phyloP scores from a whole-genome alignment of 805 yeast species.

The Lachancea nothofagi region DNA sequence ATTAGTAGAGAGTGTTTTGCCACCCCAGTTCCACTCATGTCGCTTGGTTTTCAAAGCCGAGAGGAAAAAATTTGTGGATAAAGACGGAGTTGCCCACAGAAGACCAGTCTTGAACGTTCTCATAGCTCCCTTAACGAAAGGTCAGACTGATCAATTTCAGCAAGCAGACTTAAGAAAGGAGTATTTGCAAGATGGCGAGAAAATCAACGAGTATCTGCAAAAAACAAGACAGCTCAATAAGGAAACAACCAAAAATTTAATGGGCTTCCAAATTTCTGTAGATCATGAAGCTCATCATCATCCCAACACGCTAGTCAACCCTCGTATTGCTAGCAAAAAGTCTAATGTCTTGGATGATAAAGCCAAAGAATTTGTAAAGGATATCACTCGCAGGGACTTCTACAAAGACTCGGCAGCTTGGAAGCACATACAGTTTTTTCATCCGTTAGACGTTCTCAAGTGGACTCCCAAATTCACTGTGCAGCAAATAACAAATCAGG shows the following conservation, averaged over 20 bases:
- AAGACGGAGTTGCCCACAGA: conserved; percentile 4
- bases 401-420: conserved; percentile 15
- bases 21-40: conserved; percentile 32
- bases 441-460: conserved; percentile 21
- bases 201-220: conserved; percentile 15
- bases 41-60: conserved; percentile 32
- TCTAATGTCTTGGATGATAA: conserved; percentile 29
- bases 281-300: conserved; percentile 36
- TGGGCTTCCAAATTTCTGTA: conserved; percentile 38
- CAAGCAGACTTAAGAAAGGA: conserved; percentile 12
- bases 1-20: conserved; percentile 31
- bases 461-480: conserved; percentile 36
- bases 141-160: conserved; percentile 24
- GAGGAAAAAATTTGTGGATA: conserved; percentile 1
- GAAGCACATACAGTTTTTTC: conserved; percentile 28
- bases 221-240: conserved; percentile 15
- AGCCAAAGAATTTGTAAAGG: conserved; percentile 43
- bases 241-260: conserved; percentile 19
- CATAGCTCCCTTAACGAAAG: conserved; percentile 30
- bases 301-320: conserved; percentile 19
- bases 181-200: conserved; percentile 9
- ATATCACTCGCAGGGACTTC: conserved; percentile 29
- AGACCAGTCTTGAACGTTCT: conserved; percentile 32
- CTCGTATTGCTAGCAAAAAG: conserved; percentile 18
- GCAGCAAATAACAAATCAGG: conserved; percentile 18